Conservation (phyloP, 371 early-diverging fungal species). For the Mucor irregularis region DNA sequence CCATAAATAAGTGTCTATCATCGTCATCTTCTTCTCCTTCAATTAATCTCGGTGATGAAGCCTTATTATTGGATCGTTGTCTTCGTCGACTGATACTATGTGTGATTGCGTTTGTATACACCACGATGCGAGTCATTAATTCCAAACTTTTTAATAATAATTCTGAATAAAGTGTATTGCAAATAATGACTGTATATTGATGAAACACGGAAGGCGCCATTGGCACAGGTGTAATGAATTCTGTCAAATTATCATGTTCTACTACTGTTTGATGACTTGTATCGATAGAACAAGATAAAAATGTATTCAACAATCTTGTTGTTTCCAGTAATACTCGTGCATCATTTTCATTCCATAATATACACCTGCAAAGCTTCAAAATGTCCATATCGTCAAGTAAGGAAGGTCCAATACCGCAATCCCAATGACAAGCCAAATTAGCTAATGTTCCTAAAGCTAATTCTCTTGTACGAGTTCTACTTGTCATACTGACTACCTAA, state of each 20-base stretch:
- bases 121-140: constrained; percentile 35
- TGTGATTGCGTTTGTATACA: constrained; percentile 40
- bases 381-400: constrained; percentile 40
- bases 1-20: constrained; percentile 18
- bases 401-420: constrained; percentile 25
- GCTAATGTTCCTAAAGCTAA: constrained; percentile 44
- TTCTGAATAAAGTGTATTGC: constrained; percentile 42
- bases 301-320: constrained; percentile 37
- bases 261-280: constrained; percentile 34
- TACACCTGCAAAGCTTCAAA: constrained; percentile 31
- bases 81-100: constrained; percentile 23
- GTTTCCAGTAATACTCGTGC: constrained; percentile 41
- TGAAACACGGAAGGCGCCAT: constrained; percentile 41
- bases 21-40: constrained; percentile 1
- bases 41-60: background rate
- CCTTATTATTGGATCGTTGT: constrained; percentile 1
- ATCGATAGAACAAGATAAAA: constrained; percentile 34
- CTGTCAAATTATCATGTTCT: constrained; percentile 37
- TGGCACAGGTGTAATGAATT: constrained; percentile 30
- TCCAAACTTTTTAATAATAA: constrained; percentile 33
- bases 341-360: constrained; percentile 46
- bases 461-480: constrained; percentile 40
- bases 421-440: constrained; percentile 46
- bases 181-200: constrained; percentile 40
- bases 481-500: constrained; percentile 36